Percentiles rank a stretch among this genome's conserved stretches.
Conservation (phyloP, 345 rosid species). For the Angophora floribunda region DNA sequence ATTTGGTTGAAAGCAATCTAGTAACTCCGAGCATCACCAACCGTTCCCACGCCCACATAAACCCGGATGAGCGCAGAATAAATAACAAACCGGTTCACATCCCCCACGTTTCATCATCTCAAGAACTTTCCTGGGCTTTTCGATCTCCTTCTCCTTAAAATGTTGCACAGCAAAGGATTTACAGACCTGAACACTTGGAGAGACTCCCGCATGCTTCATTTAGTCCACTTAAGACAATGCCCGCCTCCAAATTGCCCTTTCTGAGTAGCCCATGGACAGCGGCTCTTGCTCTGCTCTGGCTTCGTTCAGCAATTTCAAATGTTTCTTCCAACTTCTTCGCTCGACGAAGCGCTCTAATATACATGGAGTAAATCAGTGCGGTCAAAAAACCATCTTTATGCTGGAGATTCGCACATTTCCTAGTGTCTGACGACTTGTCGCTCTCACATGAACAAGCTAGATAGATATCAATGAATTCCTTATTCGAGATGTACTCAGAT, state of each 20-base stretch:
- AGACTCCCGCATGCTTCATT: constrained; percentile 44
- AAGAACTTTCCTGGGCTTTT: constrained; percentile 30
- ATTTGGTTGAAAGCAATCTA: constrained; percentile 17
- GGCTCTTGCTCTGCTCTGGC: constrained; percentile 21
- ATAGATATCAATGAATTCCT: constrained; percentile 11
- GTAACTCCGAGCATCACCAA: constrained; percentile 34
- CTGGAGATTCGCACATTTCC: constrained; percentile 27
- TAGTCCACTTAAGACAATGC: constrained; percentile 50
- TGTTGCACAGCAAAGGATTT: constrained; percentile 54
- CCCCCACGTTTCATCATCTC: constrained; percentile 42
- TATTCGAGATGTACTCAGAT: constrained; percentile 40
- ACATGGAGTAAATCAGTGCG: constrained; percentile 33
- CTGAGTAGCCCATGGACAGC: constrained; percentile 47
- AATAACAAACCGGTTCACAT: constrained; percentile 47
- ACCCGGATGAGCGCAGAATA: constrained; percentile 62
- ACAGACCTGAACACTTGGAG: constrained; percentile 49
- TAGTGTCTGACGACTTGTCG: constrained; percentile 33
- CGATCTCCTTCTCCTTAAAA: constrained; percentile 50
- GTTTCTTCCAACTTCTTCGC: constrained; percentile 62
- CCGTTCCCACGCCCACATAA: constrained; percentile 35
- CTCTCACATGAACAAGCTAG: constrained; percentile 50
- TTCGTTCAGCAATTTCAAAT: constrained; percentile 15
- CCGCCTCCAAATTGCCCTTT: constrained; percentile 33
- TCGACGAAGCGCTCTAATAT: constrained; percentile 63
- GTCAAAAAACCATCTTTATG: constrained; percentile 37